Percentiles rank a stretch among this genome's conserved stretches.
Evolutionary conservation across 331 rosid genomes (phyloP).

Genomic region (Quercus lobata): DNA sequence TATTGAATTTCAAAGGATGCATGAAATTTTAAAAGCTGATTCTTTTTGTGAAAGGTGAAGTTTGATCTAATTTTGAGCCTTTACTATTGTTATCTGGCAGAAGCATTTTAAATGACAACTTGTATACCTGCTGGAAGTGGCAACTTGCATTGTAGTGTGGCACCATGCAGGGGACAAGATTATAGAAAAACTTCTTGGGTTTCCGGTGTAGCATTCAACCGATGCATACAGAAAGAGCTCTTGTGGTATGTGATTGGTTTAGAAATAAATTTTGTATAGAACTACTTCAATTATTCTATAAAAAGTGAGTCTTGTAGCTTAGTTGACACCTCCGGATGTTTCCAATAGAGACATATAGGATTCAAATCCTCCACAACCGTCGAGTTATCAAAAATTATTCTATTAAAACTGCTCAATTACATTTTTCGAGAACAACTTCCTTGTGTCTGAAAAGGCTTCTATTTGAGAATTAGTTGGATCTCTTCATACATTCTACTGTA

Average conservation of each 20-base stretch:
- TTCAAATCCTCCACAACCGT: too few species aligned
- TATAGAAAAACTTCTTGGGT: conserved; percentile 37
- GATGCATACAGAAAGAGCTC: conserved; percentile 42
- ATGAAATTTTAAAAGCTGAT: background rate
- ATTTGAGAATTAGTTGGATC: background rate
- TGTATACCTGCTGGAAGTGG: conserved; percentile 58
- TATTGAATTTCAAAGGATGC: background rate
- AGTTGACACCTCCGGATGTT: accelerated
- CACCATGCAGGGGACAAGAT: conserved; percentile 36
- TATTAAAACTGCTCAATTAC: background rate
- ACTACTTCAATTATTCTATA: background rate
- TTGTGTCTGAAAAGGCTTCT: background rate
- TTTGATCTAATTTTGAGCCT: conserved; percentile 9
- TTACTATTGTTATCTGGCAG: conserved; percentile 16
- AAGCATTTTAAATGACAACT: conserved; percentile 53
- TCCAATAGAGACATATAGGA: too few species aligned
- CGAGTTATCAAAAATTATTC: background rate
- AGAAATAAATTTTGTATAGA: background rate
- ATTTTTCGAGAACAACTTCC: background rate
- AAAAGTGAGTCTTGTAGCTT: background rate
- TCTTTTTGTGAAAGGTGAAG: conserved; percentile 6
- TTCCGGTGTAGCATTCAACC: conserved; percentile 30
- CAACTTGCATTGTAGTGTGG: conserved; percentile 31
- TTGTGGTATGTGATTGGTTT: conserved; percentile 45
- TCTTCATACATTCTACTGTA: background rate